phyloP scores from a whole-genome alignment of 2,329 filamentous ascomycete genomes.

The Seiridium cupressi region DNA sequence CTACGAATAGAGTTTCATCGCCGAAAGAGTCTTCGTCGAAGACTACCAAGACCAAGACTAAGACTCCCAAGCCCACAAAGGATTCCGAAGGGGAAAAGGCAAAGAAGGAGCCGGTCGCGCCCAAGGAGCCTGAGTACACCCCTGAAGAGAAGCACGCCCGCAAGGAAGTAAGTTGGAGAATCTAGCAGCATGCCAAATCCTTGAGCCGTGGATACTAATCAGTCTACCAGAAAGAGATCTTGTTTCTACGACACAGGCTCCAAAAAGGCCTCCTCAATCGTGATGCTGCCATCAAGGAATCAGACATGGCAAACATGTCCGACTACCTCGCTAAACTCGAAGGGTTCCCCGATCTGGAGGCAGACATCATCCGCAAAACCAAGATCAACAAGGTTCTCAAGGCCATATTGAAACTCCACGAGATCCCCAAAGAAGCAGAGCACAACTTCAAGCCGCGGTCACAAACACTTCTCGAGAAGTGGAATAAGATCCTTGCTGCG shows the following conservation, averaged over 20 bases:
- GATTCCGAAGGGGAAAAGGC: slow-evolving; percentile 49
- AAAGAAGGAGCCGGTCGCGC: slow-evolving; percentile 39
- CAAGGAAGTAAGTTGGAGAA: slow-evolving; percentile 50
- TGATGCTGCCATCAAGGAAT: slow-evolving; percentile 80
- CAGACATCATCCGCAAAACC: slow-evolving; percentile 81
- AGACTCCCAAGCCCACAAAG: slow-evolving; percentile 49
- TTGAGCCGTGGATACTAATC: slow-evolving; percentile 29
- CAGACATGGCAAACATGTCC: slow-evolving; percentile 78
- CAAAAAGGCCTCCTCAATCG: slow-evolving; percentile 90
- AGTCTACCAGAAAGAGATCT: slow-evolving; percentile 64
- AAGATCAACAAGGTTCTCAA: slow-evolving; percentile 99
- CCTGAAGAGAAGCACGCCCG: slow-evolving; percentile 56
- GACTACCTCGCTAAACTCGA: slow-evolving; percentile 81
- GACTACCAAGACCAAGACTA: slow-evolving; percentile 53
- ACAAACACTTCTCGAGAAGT: slow-evolving; percentile 75
- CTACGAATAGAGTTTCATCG: slow-evolving; percentile 57
- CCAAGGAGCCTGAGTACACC: slow-evolving; percentile 57
- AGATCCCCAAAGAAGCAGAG: slow-evolving; percentile 85
- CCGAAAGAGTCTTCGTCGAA: slow-evolving; percentile 47
- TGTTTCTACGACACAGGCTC: slow-evolving; percentile 90
- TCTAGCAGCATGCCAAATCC: neutral
- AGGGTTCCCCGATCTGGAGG: slow-evolving; percentile 75
- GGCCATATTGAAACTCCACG: slow-evolving; percentile 82
- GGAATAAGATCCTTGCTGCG: slow-evolving; percentile 77
- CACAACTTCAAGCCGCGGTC: slow-evolving; percentile 87